Percentiles rank a stretch among this genome's conserved stretches.
phyloP scores from a whole-genome alignment of 306 rosid genomes.

The Lathyrus aphaca region DNA sequence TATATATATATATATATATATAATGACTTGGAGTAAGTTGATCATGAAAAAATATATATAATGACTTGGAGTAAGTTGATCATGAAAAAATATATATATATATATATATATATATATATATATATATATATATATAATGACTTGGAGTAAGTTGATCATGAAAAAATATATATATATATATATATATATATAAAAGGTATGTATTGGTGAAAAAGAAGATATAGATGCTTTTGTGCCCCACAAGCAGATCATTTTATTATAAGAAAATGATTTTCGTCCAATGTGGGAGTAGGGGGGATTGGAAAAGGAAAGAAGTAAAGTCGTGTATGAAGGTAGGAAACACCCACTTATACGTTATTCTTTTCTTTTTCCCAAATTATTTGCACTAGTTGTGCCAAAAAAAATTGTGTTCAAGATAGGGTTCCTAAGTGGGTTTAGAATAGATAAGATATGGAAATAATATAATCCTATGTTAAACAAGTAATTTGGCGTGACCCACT shows the following conservation, averaged over 20 bases:
- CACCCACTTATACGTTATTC: slow-evolving; percentile 44
- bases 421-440: background rate
- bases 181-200: slow-evolving; percentile 29
- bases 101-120: too few species aligned
- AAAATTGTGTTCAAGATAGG: background rate
- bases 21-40: too few species aligned
- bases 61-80: too few species aligned
- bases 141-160: too few species aligned
- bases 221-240: slow-evolving; percentile 46
- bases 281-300: slow-evolving; percentile 31
- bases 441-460: slow-evolving; percentile 27
- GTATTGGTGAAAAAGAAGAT: slow-evolving; percentile 30
- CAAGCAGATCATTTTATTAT: slow-evolving; percentile 31
- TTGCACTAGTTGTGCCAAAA: slow-evolving; percentile 39
- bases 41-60: too few species aligned
- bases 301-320: slow-evolving; percentile 33
- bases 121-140: too few species aligned
- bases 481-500: slow-evolving; percentile 1
- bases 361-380: slow-evolving; percentile 37
- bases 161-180: too few species aligned
- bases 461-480: slow-evolving; percentile 4
- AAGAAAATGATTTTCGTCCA: slow-evolving; percentile 35
- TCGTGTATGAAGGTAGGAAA: slow-evolving; percentile 21
- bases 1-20: too few species aligned
- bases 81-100: too few species aligned